Percentiles rank a stretch among this genome's conserved stretches.
Conservation (phyloP, 331 rosid genomes). For the Telfairia occidentalis region DNA sequence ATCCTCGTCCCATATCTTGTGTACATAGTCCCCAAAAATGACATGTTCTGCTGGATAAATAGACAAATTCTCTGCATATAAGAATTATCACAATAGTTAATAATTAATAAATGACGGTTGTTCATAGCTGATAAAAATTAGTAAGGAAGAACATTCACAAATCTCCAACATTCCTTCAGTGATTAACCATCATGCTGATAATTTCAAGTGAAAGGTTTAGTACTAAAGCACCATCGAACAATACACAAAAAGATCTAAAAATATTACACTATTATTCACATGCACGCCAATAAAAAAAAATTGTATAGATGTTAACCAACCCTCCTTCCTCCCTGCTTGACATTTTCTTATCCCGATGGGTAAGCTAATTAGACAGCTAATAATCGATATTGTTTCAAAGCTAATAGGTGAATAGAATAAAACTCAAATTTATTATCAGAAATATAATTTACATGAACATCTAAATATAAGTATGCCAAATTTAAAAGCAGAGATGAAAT, state of each 20-base stretch:
- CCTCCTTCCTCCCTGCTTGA: background rate
- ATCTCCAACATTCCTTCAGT: background rate
- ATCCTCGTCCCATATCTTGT: slow-evolving; percentile 71
- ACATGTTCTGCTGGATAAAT: slow-evolving; percentile 73
- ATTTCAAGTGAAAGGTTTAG: background rate
- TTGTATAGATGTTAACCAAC: background rate
- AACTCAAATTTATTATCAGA: background rate
- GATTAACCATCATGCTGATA: background rate
- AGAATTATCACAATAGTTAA: slow-evolving; percentile 16
- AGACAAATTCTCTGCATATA: slow-evolving; percentile 56
- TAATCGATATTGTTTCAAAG: background rate
- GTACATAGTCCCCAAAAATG: slow-evolving; percentile 73
- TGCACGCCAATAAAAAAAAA: background rate
- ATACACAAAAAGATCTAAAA: background rate
- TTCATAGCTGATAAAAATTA: background rate
- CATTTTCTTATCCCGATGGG: background rate
- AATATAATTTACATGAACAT: background rate
- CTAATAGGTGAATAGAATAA: background rate
- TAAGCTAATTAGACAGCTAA: background rate
- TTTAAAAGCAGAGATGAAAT: background rate
- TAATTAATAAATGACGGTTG: background rate
- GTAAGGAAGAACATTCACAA: background rate
- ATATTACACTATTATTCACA: background rate
- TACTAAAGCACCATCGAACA: background rate
- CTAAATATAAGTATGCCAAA: background rate